Base-by-base conservation (phyloP, 2,329 filamentous ascomycete species). In the Colletotrichum lentis region DNA sequence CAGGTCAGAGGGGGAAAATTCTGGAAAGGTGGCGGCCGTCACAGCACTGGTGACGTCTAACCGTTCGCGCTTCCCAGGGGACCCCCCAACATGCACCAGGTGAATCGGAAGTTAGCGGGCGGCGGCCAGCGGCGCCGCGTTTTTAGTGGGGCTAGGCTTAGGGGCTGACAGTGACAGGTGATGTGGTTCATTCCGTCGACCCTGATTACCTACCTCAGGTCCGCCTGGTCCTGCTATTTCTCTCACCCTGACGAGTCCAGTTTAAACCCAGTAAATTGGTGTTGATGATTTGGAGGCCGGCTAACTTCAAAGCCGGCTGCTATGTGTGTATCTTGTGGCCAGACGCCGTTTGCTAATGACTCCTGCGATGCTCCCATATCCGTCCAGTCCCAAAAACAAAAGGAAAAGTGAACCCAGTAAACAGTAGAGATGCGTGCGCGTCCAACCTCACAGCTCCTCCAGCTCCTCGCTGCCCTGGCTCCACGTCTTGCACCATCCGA, bases 401-500 rank as follows among this genome's bases (percentile, higher is more conserved):
- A 44, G 10, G 41, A n/a, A 16, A 31, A 5, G 20, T 4, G 37
- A 18, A 53, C 16, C n/a, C 27, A 3, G 10, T 27, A 54, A 54
- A 39, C 11, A 52, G 10, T n/a, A 16, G 7, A 35, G 12, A 14
- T 12, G 39, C 18, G 6, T 3, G 3, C 16, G 20, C 20, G 31
- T 43, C 24, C 37, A 50, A 31, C n/a, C n/a, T 69, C 50, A 71
- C 35, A 70, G 65, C 10, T 71, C 70, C n/a, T 69, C 50, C 35
- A 71, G 65, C 10, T 71, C 70, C 24, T 71, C 70, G 8, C 44
- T 16, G 3, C 24, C 61, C 20, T 39, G 24, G 16, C 74, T 73
- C 78, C 79, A 79, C 43, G 80, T 76, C 59, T 78, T 79, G 67
- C 82, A 84, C 35, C 76, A 64, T 2, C 81, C 81, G 24, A 83